Percentiles rank a stretch among this genome's conserved stretches.
These are phyloP conservation scores for Magnaporthiopsis incrustans DNA, from an alignment of 2,329 filamentous ascomycete genomes.

Conservation along the genomic window DNA sequence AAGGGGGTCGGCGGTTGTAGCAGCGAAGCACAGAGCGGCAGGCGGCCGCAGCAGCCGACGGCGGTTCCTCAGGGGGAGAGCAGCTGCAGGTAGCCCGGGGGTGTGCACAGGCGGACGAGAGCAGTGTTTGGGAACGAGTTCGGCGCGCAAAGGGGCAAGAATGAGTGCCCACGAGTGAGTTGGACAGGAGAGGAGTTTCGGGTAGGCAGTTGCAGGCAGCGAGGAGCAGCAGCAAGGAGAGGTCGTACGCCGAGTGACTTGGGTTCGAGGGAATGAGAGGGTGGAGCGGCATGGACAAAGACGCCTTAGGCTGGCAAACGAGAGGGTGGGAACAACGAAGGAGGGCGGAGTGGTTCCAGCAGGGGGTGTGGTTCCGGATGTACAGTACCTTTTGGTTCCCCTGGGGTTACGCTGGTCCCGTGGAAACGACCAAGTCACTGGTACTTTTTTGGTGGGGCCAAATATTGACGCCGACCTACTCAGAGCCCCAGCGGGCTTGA, in stretches of 20 bases:
- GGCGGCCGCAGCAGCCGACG: constrained; percentile 5
- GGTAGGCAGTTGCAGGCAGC: not conserved
- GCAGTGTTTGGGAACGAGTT: not conserved
- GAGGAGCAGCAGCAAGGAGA: not conserved
- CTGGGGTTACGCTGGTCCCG: not conserved
- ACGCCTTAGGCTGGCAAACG: not conserved
- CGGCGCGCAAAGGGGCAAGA: not conserved
- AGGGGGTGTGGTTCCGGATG: not conserved
- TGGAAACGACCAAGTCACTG: constrained; percentile 3
- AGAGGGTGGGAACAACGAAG: constrained; percentile 1
- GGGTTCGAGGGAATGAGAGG: not conserved
- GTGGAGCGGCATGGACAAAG: constrained; percentile 2
- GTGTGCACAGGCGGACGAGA: not conserved
- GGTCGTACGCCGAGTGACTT: not conserved
- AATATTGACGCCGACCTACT: not conserved
- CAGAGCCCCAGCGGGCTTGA: not conserved
- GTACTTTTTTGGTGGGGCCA: not conserved
- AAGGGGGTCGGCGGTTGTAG: constrained; percentile 2
- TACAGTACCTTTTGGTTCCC: not conserved
- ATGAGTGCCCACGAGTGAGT: not conserved
- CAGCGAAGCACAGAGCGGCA: not conserved
- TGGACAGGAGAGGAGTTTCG: not conserved
- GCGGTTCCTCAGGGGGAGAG: constrained; percentile 2
- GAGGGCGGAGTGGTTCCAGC: constrained; percentile 5
- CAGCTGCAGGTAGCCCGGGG: constrained; percentile 4